Evolutionary conservation across 768 basidiomycete species (phyloP).

Genomic region (Phaeolepiota aurea): DNA sequence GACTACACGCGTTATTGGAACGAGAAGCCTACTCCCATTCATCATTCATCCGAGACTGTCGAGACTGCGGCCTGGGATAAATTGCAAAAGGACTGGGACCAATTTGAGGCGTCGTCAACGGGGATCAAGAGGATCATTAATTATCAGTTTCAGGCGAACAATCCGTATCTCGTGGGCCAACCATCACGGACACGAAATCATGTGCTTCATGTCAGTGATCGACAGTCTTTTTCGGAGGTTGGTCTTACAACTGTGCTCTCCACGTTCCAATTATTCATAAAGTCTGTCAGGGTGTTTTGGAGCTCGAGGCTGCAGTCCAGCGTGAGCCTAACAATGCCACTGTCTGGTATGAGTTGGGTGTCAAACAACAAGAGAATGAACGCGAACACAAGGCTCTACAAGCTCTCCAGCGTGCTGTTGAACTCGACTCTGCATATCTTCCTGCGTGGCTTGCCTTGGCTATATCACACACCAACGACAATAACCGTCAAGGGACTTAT

Average conservation of each 20-base stretch:
- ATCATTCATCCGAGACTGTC: conserved; percentile 10
- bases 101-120: conserved; percentile 63
- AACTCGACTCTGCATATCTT: conserved; percentile 69
- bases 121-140: conserved; percentile 48
- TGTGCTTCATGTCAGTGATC: conserved; percentile 23
- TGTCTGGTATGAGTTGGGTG: conserved; percentile 89
- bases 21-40: conserved; percentile 20
- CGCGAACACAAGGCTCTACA: conserved; percentile 85
- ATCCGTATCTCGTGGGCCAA: conserved; percentile 69
- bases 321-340: conserved; percentile 57
- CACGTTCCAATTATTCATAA: too few relatives aligned
- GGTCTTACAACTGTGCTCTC: conserved; percentile 5
- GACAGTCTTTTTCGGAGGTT: conserved; percentile 35
- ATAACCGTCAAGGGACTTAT: conserved; percentile 64
- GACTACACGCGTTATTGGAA: conserved; percentile 61
- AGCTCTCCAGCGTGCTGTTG: conserved; percentile 73
- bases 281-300: conserved; percentile 63
- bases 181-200: conserved; percentile 45
- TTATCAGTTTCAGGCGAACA: conserved; percentile 72
- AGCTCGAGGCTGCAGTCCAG: conserved; percentile 86
- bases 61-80: conserved; percentile 46
- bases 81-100: conserved; percentile 75
- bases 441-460: conserved; percentile 87
- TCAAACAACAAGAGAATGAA: conserved; percentile 98
- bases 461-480: conserved; percentile 88